Base-by-base conservation (phyloP, 1,284 basidiomycete species). In the Vanrija sp. region DNA sequence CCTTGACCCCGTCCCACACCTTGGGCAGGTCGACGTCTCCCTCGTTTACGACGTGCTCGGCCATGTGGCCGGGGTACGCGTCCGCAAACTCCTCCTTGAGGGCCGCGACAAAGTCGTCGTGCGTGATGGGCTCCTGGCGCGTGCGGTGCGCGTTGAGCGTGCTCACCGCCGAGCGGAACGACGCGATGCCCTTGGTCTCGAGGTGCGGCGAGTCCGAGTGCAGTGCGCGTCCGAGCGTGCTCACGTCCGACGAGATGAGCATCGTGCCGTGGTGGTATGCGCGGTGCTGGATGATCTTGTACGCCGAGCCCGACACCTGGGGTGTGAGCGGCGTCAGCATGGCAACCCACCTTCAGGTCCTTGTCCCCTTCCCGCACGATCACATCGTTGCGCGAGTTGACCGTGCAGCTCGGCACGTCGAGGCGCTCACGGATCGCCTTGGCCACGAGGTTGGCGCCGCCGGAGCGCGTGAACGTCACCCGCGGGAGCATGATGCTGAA, bases 251-350 rank as follows among this genome's bases (percentile, higher is more conserved):
- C 14, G 89, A 87, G 28, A 98, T 88, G 26, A 99, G 83, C 95
- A 99, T 97, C n/a, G 95, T 98, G 0, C 96, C 96, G 70, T 99
- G 96, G 69, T 98, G 95, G 76, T 98, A 98, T 1, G 94, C 92
- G 16, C 96, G 81, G 58, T 86, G 85, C 63, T 86, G 89, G 40
- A 89, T 88, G 57, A 99, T 89, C 78, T 97, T 98, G 80, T 97
- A 99, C 7, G 96, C 96, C 15, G 92, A 97, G 38, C 96, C 96
- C 46, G 95, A 98, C 52, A 98, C 86, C 88, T 98, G 71, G 61
- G 21, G 65, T 43, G 49, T 58, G 38, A 51, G 43, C 38, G 43
- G 10, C 26, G 43, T 21, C n/a, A n/a, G n/a, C n/a, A n/a, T n/a
- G n/a, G n/a, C n/a, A 42, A 83, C 89, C 81, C 80, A 94, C 93